Evolutionary conservation across 352 stramenopile genomes (phyloP).

Genomic region (Phytopythium litorale): DNA sequence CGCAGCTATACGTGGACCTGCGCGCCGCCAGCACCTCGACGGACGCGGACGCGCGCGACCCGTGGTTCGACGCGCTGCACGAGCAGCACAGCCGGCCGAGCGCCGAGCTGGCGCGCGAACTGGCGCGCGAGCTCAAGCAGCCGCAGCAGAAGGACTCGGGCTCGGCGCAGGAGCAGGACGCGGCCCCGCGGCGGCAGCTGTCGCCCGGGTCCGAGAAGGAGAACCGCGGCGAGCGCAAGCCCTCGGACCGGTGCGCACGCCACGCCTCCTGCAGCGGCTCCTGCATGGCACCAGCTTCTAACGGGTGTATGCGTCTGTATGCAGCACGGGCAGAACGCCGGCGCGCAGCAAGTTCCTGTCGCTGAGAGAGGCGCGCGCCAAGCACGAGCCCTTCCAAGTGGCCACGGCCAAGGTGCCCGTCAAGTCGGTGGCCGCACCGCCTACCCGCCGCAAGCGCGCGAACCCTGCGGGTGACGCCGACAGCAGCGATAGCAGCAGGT

Average conservation of each 20-base stretch:
- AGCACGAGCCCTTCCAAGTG: slow-evolving; percentile 20
- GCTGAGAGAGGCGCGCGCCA: slow-evolving; percentile 17
- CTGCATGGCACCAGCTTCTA: background rate
- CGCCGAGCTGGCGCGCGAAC: slow-evolving; percentile 42
- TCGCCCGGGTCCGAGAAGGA: slow-evolving; percentile 25
- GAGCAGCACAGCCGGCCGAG: slow-evolving; percentile 50
- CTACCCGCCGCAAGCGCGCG: slow-evolving; percentile 6
- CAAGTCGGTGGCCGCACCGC: background rate
- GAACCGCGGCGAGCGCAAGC: slow-evolving; percentile 16
- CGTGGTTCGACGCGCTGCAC: slow-evolving; percentile 67
- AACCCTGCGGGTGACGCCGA: background rate
- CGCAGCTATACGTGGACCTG: slow-evolving; percentile 54
- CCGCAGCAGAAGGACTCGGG: background rate
- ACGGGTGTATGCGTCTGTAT: background rate
- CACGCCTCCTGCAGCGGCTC: too few species aligned
- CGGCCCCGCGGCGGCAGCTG: background rate
- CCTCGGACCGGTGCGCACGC: background rate
- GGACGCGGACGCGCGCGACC: slow-evolving; percentile 27
- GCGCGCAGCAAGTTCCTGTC: slow-evolving; percentile 11
- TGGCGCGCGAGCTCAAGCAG: slow-evolving; percentile 20
- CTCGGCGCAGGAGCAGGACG: background rate
- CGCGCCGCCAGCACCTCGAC: slow-evolving; percentile 16
- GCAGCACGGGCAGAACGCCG: background rate
- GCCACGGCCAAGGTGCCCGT: slow-evolving; percentile 8
- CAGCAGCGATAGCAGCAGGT: background rate